Evolutionary conservation across 257 asterid genomes (phyloP).

Genomic region (Solanum clarkiae): DNA sequence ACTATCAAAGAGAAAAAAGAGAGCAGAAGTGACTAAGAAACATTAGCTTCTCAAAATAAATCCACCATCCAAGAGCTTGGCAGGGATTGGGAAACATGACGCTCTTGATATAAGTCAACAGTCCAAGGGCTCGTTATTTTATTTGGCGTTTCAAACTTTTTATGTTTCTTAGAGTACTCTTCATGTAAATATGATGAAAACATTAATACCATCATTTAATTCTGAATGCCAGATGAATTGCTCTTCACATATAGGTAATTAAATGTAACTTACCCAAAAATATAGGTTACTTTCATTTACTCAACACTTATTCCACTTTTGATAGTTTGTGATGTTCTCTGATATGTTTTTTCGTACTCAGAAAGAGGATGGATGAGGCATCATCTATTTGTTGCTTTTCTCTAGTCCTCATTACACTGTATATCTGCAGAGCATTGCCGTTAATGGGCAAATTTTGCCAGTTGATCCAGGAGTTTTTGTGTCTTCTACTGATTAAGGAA

Average conservation of each 20-base stretch:
- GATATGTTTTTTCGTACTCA: background rate
- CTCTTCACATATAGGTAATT: background rate
- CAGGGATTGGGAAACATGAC: background rate
- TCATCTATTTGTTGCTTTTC: background rate
- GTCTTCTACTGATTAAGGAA: constrained; percentile 51
- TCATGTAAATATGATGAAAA: background rate
- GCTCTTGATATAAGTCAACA: background rate
- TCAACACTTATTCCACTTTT: background rate
- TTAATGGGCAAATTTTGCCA: constrained; percentile 53
- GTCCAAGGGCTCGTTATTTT: constrained; percentile 21
- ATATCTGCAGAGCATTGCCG: constrained; percentile 63
- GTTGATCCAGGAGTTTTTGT: constrained; percentile 61
- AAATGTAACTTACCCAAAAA: background rate
- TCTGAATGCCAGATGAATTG: background rate
- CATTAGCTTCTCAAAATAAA: background rate
- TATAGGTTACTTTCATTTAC: background rate
- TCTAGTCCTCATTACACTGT: constrained; percentile 50
- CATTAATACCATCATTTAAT: background rate
- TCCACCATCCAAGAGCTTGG: background rate
- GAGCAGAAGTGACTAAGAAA: background rate
- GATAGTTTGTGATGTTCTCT: background rate
- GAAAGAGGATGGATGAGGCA: background rate
- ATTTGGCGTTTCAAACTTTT: background rate
- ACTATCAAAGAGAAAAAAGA: background rate
- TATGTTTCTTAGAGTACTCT: background rate